Percentiles rank a stretch among this genome's conserved stretches.
Evolutionary conservation across 140 eudicot genomes (phyloP).

Genomic region (Erigeron philadelphicus): DNA sequence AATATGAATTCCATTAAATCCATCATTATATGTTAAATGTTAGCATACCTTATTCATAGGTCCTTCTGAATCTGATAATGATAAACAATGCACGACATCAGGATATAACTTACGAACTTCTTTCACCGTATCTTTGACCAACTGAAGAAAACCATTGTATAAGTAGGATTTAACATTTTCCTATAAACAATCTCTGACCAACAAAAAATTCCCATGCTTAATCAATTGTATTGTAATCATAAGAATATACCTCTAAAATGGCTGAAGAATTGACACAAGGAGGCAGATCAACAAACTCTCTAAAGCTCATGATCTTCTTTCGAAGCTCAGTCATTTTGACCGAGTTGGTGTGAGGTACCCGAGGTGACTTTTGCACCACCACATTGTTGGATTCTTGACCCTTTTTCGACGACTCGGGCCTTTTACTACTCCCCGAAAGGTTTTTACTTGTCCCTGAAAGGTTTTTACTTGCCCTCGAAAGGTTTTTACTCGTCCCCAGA

Average conservation of each 20-base stretch:
- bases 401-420: conserved; percentile 26
- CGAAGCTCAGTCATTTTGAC: conserved; percentile 42
- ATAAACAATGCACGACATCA: conserved; percentile 27
- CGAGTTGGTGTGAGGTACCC: conserved; percentile 34
- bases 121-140: conserved; percentile 55
- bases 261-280: conserved; percentile 52
- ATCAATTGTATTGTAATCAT: not conserved
- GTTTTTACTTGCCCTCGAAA: not conserved
- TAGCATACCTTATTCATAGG: conserved; percentile 51
- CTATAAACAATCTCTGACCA: not conserved
- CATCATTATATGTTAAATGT: not conserved
- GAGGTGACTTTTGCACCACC: conserved; percentile 29
- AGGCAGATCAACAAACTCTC: conserved; percentile 69
- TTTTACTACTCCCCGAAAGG: conserved; percentile 18
- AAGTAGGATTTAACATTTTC: not conserved
- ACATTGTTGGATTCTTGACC: conserved; percentile 12
- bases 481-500: conserved; percentile 17
- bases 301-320: conserved; percentile 58
- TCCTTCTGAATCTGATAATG: conserved; percentile 38
- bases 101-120: conserved; percentile 53
- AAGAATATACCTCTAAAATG: conserved; percentile 49
- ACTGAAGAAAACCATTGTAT: conserved; percentile 31
- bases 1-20: not conserved
- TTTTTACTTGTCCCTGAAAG: not conserved
- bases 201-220: not conserved